Evolutionary conservation across 1,139 yeast species (phyloP), one percentile per base, ranked within the genome.

Genomic region (Keqinozyma sinolaborantium): DNA sequence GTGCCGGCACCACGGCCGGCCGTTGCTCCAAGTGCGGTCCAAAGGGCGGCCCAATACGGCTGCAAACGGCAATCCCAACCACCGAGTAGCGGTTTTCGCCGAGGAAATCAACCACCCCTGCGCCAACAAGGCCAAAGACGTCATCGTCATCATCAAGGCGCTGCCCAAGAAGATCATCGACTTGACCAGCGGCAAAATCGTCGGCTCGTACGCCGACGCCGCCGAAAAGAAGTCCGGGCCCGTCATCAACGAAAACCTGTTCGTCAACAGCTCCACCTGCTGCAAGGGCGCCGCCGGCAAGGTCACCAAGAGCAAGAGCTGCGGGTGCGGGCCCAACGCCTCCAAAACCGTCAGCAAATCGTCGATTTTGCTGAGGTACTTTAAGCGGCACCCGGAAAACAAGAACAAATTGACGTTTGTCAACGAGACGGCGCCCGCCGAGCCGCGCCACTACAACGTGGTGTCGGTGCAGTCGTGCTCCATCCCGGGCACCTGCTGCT

Each of bases 1-100:
- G 34, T 92, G 98, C 55, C 77, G 77, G 36, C 98, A 92, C 56
- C 77, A 83, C 29, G 69, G 74, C 31, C 68, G 96, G 30, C 88
- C 94, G 23, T 63, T 90, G 24, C 78, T 87, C 14, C 87, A 86
- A 46, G 96, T 90, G n/a, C 69, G 96, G 26, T 76, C 86, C 23
- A 74, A 95, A 38, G 97, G 97, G 0, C 63, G 97, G 30, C 97
- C 96, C 0, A 68, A 66, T 29, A 65, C 66, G 4, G 68, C 63
- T 35, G 69, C 73, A 4, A 57, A 54, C 39, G 70, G 70, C 18
- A 67, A 68, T 39, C 71, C 72, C 14, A 64, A 68, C 39, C 78
- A 74, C 42, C 50, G 82, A 40, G 66, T 77, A 11, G 81, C 81
- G 3, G 77, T 76, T n/a, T 68, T 70, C 48, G 80, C 80, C 2